Conservation (phyloP, 2,329 filamentous ascomycete genomes). For the Diaporthe sp. region DNA sequence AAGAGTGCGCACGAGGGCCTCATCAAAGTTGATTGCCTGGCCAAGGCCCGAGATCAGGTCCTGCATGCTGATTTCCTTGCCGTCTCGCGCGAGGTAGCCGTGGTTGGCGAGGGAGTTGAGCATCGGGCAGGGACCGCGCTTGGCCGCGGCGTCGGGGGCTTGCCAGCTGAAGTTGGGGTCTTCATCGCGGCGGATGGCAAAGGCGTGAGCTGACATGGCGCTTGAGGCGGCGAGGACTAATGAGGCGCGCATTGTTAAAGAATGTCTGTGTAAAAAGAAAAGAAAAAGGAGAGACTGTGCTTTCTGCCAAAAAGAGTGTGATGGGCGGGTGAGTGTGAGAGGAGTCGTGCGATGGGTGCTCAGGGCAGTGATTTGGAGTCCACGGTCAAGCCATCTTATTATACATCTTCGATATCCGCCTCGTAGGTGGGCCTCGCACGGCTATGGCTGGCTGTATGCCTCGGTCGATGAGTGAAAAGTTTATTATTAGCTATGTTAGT, state of each 20-base stretch:
- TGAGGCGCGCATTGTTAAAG: slow-evolving; percentile 18
- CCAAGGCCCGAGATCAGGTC: slow-evolving; percentile 7
- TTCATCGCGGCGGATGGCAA: slow-evolving; percentile 12
- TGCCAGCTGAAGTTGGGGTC: slow-evolving; percentile 23
- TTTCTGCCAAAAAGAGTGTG: not conserved
- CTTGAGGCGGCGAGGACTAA: slow-evolving; percentile 1
- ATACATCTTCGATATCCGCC: not conserved
- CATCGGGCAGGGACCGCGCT: slow-evolving; percentile 23
- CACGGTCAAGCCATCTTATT: not conserved
- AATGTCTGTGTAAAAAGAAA: not conserved
- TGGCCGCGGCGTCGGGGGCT: slow-evolving; percentile 10
- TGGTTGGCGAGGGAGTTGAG: slow-evolving; percentile 32
- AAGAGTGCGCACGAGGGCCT: slow-evolving; percentile 1
- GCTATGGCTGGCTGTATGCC: not conserved
- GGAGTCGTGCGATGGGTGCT: not conserved
- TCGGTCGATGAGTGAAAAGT: not conserved
- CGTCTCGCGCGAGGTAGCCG: slow-evolving; percentile 26
- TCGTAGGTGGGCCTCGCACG: not conserved
- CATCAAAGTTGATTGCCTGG: slow-evolving; percentile 23
- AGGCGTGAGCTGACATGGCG: slow-evolving; percentile 22
- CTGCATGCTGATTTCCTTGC: slow-evolving; percentile 7
- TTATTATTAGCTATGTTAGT: slow-evolving; percentile 17
- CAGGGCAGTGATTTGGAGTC: not conserved
- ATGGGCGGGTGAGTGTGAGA: not conserved
- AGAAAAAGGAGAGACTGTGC: slow-evolving; percentile 2